Conservation (phyloP, 2,329 filamentous ascomycete genomes). For the Nemania serpens region DNA sequence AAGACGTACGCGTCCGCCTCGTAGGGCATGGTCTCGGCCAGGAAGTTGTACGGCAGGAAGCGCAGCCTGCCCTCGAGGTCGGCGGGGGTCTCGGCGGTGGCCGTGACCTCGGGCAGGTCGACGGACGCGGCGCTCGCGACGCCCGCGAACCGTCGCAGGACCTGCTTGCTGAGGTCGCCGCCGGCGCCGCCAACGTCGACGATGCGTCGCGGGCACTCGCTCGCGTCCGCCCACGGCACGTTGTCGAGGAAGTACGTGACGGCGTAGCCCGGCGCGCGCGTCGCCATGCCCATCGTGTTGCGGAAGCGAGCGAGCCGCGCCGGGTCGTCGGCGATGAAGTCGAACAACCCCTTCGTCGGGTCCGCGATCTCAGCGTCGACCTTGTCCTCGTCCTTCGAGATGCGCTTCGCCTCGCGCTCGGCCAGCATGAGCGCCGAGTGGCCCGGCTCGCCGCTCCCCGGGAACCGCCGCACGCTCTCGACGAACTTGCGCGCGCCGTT, state of each 20-base stretch:
- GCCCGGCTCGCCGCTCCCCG: slow-evolving; percentile 35
- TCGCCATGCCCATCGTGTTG: slow-evolving; percentile 34
- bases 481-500: slow-evolving; percentile 25
- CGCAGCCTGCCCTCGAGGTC: slow-evolving; percentile 31
- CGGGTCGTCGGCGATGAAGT: slow-evolving; percentile 33
- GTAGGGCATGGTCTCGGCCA: slow-evolving; percentile 28
- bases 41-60: slow-evolving; percentile 35
- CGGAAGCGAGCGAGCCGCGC: slow-evolving; percentile 33
- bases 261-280: slow-evolving; percentile 28
- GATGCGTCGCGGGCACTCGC: slow-evolving; percentile 30
- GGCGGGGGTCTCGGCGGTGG: slow-evolving; percentile 27
- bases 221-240: slow-evolving; percentile 33
- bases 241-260: slow-evolving; percentile 33
- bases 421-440: slow-evolving; percentile 33
- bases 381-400: slow-evolving; percentile 17
- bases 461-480: slow-evolving; percentile 33
- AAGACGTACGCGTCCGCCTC: slow-evolving; percentile 37
- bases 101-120: slow-evolving; percentile 37
- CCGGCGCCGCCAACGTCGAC: slow-evolving; percentile 37
- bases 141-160: slow-evolving; percentile 28
- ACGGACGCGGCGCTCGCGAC: slow-evolving; percentile 30
- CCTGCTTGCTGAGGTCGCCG: slow-evolving; percentile 32
- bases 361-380: slow-evolving; percentile 20
- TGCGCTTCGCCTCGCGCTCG: slow-evolving; percentile 18
- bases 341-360: slow-evolving; percentile 34